phyloP scores from a whole-genome alignment of 192 early-diverging fungal species.

The Coemansia aciculifera region DNA sequence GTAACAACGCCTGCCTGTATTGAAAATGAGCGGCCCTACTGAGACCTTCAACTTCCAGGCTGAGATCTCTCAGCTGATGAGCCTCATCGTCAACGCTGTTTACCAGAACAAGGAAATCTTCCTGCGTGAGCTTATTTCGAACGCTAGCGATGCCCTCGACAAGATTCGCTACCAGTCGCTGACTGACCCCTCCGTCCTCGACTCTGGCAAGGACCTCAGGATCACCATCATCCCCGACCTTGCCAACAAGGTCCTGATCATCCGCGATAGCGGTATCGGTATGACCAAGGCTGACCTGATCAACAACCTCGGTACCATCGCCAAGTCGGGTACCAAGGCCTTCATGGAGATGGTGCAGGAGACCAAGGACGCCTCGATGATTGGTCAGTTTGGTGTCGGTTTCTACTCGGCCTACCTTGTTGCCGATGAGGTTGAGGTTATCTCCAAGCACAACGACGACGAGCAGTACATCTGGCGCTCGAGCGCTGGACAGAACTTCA shows the following conservation, averaged over 20 bases:
- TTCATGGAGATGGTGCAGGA: conserved; percentile 98
- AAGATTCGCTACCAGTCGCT: conserved; percentile 97
- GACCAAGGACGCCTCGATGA: conserved; percentile 99
- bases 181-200: conserved; percentile 86
- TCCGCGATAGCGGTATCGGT: conserved; percentile 86
- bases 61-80: conserved; percentile 99
- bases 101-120: conserved; percentile 99
- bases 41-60: conserved; percentile 94
- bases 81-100: conserved; percentile 99
- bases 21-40: conserved; percentile 53
- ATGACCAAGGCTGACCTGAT: conserved; percentile 73
- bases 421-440: conserved; percentile 91
- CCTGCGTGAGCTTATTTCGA: conserved; percentile 96
- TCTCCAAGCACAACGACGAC: conserved; percentile 93
- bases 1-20: conserved; percentile 9
- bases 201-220: conserved; percentile 90
- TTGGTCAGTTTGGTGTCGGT: conserved; percentile 99
- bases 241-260: conserved; percentile 81
- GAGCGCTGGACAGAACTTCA: conserved; percentile 86
- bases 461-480: conserved; percentile 97
- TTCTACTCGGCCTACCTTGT: conserved; percentile 99
- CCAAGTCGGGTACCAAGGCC: conserved; percentile 99
- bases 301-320: conserved; percentile 94
- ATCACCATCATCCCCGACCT: conserved; percentile 91
- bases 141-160: conserved; percentile 93